phyloP scores from a whole-genome alignment of 345 rosid genomes.

The Eucalyptus marginata region DNA sequence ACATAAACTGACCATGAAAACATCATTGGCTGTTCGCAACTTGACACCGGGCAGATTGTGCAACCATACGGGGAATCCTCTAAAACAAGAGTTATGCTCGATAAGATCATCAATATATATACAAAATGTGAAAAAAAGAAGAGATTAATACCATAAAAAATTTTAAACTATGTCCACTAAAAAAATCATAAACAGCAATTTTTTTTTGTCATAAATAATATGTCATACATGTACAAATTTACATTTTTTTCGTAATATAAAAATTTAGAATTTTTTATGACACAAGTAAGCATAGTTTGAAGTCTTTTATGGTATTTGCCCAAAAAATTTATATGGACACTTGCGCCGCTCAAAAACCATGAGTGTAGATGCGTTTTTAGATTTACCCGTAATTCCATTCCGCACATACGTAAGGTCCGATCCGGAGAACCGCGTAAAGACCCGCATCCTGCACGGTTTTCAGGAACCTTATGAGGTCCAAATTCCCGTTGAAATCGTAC shows the following conservation, averaged over 20 bases:
- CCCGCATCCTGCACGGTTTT: slow-evolving; percentile 39
- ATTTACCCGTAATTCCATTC: slow-evolving; percentile 61
- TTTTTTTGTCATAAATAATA: neutral
- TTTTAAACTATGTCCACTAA: neutral
- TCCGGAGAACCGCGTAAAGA: slow-evolving; percentile 41
- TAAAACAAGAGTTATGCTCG: neutral
- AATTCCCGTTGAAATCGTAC: slow-evolving; percentile 38
- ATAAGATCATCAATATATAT: neutral
- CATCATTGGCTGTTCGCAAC: slow-evolving; percentile 41
- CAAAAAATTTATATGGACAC: neutral
- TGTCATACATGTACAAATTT: too few species aligned
- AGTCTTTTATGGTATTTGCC: neutral
- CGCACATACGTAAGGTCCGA: slow-evolving; percentile 69
- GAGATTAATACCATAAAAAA: too few species aligned
- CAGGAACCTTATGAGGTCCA: slow-evolving; percentile 44
- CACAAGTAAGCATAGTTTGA: too few species aligned
- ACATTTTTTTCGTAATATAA: too few species aligned
- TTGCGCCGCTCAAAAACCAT: neutral
- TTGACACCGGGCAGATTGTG: slow-evolving; percentile 32
- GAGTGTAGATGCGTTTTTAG: too few species aligned
- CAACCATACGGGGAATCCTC: slow-evolving; percentile 57
- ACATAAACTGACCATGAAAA: slow-evolving; percentile 34
- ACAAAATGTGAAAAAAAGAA: neutral
- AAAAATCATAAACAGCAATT: too few species aligned
- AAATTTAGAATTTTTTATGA: too few species aligned